Evolutionary conservation across 345 rosid species (phyloP).

Genomic region (Ailanthus altissimus): DNA sequence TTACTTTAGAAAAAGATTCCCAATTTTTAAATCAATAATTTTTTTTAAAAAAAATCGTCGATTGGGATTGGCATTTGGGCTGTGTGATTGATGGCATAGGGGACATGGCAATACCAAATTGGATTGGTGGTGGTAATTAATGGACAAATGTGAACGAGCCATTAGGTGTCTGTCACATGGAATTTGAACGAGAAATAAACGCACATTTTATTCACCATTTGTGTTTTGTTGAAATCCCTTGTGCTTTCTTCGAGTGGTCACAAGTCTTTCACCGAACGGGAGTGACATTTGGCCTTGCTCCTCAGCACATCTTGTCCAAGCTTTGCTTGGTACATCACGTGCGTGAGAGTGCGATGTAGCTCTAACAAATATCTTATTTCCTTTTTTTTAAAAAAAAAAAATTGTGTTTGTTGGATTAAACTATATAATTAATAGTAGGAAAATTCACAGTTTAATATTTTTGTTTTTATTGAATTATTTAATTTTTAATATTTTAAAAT

Average conservation of each 20-base stretch:
- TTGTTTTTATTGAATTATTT: too few species aligned
- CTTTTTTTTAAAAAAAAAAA: too few species aligned
- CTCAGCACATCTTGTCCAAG: background rate
- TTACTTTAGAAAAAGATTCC: too few species aligned
- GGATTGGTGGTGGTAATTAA: background rate
- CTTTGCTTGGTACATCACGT: background rate
- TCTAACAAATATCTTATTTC: background rate
- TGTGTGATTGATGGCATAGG: background rate
- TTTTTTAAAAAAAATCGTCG: background rate
- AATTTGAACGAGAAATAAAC: slow-evolving; percentile 18
- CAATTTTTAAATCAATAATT: too few species aligned
- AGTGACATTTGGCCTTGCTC: background rate
- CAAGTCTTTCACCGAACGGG: slow-evolving; percentile 5
- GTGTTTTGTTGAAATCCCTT: background rate
- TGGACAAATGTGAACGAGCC: too few species aligned
- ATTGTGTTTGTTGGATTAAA: too few species aligned
- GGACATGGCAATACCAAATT: background rate
- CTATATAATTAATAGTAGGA: too few species aligned
- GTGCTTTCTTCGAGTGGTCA: slow-evolving; percentile 17
- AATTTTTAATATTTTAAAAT: too few species aligned
- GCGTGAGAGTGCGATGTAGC: background rate
- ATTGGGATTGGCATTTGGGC: background rate
- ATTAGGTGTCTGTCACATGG: too few species aligned
- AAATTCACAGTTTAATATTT: too few species aligned
- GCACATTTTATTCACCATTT: slow-evolving; percentile 38